These are phyloP conservation scores for Backusella sp. DNA, from an alignment of 192 early-diverging fungal genomes.

Conservation along the genomic window DNA sequence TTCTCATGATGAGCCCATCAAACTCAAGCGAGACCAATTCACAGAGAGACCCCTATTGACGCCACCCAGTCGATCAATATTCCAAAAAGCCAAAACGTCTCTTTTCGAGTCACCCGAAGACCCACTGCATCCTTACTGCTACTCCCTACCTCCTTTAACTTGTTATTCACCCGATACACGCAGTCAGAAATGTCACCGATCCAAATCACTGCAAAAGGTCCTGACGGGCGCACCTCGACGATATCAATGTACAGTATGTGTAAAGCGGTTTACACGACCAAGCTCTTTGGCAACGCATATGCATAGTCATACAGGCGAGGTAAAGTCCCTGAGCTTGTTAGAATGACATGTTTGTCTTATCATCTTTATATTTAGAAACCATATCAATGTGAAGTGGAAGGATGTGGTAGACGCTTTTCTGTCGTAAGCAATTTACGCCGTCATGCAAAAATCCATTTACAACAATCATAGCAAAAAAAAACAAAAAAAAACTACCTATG, in stretches of 20 bases:
- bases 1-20: too few species aligned
- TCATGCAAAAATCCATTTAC: constrained; percentile 54
- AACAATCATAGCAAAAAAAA: not conserved
- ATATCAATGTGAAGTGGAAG: constrained; percentile 50
- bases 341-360: not conserved
- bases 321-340: not conserved
- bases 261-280: constrained; percentile 24
- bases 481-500: not conserved
- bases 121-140: not conserved
- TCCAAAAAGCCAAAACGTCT: not conserved
- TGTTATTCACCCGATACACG: not conserved
- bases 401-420: constrained; percentile 65
- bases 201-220: not conserved
- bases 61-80: not conserved
- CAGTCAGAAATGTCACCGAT: not conserved
- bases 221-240: constrained; percentile 23
- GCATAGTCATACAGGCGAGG: constrained; percentile 29
- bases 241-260: constrained; percentile 23
- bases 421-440: constrained; percentile 67
- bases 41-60: not conserved
- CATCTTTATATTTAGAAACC: constrained; percentile 23
- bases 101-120: not conserved
- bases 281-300: constrained; percentile 24
- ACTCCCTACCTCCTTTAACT: not conserved
- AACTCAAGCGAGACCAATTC: not conserved